Evolutionary conservation across 345 rosid genomes (phyloP).

Genomic region (Eutrema japonicum): DNA sequence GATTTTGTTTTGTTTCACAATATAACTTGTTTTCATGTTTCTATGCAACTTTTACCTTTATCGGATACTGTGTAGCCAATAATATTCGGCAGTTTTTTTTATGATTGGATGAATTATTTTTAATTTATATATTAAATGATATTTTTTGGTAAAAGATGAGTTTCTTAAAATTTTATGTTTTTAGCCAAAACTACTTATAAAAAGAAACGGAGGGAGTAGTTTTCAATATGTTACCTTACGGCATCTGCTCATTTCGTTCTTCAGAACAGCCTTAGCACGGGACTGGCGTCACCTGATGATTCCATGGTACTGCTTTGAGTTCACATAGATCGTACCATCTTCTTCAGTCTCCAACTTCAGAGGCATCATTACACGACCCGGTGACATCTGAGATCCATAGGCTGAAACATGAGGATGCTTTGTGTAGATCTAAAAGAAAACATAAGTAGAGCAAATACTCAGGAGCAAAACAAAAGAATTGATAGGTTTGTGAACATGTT

Average conservation of each 20-base stretch:
- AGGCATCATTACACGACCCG: slow-evolving; percentile 77
- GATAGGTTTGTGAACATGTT: not conserved
- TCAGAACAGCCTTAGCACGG: slow-evolving; percentile 64
- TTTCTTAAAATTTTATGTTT: too few species aligned
- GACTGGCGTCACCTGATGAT: slow-evolving; percentile 88
- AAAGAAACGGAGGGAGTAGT: not conserved
- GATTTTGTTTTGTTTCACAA: too few species aligned
- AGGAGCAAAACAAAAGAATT: slow-evolving; percentile 3
- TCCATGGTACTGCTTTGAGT: slow-evolving; percentile 94
- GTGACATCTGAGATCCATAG: slow-evolving; percentile 54
- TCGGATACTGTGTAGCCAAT: too few species aligned
- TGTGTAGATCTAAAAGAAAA: slow-evolving; percentile 55
- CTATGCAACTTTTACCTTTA: too few species aligned
- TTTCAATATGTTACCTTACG: slow-evolving; percentile 64
- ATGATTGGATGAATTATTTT: too few species aligned
- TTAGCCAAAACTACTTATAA: too few species aligned
- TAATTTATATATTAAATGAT: too few species aligned
- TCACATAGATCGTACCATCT: slow-evolving; percentile 80
- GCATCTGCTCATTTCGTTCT: slow-evolving; percentile 53
- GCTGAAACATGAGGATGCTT: slow-evolving; percentile 71
- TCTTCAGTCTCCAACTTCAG: slow-evolving; percentile 61
- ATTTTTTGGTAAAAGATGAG: too few species aligned
- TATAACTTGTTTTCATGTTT: too few species aligned
- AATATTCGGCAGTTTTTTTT: too few species aligned
- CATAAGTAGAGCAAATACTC: slow-evolving; percentile 17